Evolutionary conservation across 2,329 filamentous ascomycete genomes (phyloP), one percentile per base, ranked within the genome.

Genomic region (Aspergillus viridinutans): DNA sequence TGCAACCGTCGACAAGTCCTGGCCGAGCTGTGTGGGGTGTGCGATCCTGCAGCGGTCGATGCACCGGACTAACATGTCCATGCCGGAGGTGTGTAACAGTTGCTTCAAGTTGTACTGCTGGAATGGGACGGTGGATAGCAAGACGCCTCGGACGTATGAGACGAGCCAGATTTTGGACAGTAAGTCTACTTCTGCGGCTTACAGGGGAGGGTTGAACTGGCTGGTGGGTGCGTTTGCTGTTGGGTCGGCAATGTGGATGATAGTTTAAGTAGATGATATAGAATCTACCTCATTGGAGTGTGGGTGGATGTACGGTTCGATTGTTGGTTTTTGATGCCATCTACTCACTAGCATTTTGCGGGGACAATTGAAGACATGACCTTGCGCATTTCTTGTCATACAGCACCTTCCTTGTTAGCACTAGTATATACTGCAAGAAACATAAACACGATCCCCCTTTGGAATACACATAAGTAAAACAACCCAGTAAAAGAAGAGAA

Each of bases 91-190:
- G 9, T 99, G 94, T 77, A 79, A 76, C 47, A 68, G 81, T 51
- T 99, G 94, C 77, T 97, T 97, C 74, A 64, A 79, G 12, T 74
- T 79, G 21, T 97, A 97, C 78, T 99, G 94, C 82, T 99, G 94
- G 94, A 84, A 97, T 71, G 94, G 94, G n/a, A 90, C 84, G 1
- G 57, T 76, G 6, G 75, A 81, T 45, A 73, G 67, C 43, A 76
- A 75, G 0, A 63, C 58, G 5, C 71, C 73, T 0, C 59, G 66
- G 1, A 57, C 61, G 0, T 85, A 81, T 58, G 69, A 77, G 23
- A 82, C 83, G 43, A 26, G 4, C 1, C 56, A 49, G 8, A 42
- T 54, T 20, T 6, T 26, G 12, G 43, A 23, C 21, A 47, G 42
- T 4, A 20, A 12, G 42, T 9, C n/a, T 2, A 47, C 10, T 0